Evolutionary conservation across 768 basidiomycete species (phyloP), one percentile per base, ranked within the genome.

Genomic region (Mycena epipterygia): DNA sequence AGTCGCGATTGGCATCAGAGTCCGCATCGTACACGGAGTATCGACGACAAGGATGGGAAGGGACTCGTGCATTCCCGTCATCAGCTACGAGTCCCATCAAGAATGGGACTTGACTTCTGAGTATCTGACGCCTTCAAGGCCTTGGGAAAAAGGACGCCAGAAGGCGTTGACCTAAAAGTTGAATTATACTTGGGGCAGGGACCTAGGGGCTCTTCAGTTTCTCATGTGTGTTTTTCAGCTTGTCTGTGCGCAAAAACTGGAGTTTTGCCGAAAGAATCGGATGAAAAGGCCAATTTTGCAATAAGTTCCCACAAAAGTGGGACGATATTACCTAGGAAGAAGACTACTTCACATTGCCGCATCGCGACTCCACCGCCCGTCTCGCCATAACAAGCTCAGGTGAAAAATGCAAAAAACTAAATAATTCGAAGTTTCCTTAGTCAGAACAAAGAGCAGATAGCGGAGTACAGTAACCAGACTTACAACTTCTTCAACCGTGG

Each of bases 401-500:
- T 62, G 60, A 62, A 62, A 62, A 62, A 49, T 5, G 60, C 32
- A 27, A 62, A 51, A 49, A 62, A 33, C 60, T 51, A 49, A 29
- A 62, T 35, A 49, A 49, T 48, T 49, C 23, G 48, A 49, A 37
- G 48, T 62, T 62, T 48, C 37, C 30, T 37, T 23, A 30, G 60
- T 62, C 60, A 62, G 33, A 51, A 62, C 59, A 27, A 51, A 37
- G 60, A 62, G 60, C 60, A 48, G 30, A 29, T 44, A 33, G 57
- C 41, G 41, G 57, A 58, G 27, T 58, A 32, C 57, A 58, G 57
- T 58, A 58, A 58, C 39, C n/a, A 44, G 27, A 59, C 57, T 49
- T n/a, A 62, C 60, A 37, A 62, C 46, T 62, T 62, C 60, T 49
- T 62, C 46, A 37, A 62, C 46, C 23, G 33, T 35, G 46, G 60